Evolutionary conservation across 805 yeast species (phyloP), one percentile per base, ranked within the genome.

Genomic region (Suhomyces xylopsoci): DNA sequence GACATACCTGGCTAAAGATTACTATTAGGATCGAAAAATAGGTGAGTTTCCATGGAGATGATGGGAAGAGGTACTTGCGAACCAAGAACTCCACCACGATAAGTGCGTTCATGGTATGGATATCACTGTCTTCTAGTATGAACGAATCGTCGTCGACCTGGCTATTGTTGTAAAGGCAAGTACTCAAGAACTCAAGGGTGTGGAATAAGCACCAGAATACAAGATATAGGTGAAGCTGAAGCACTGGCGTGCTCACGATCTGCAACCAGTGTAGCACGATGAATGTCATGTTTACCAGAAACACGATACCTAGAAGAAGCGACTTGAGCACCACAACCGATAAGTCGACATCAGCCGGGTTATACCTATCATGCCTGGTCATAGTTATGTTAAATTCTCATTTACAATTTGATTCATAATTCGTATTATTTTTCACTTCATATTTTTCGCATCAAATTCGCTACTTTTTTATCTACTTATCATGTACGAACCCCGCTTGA

Each of bases 101-200:
- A 28, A 56, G 54, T 2, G 53, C 26, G 48, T 52, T 59, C 41
- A 62, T 60, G 26, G 51, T 43, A 51, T 65, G 61, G 30, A 65
- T 56, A 24, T 65, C 67, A 10, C 50, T 5, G 53, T 65, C 69
- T 19, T 48, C 52, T 45, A 66, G 53, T 14, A 66, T 64, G 50
- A 64, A 65, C 52, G 66, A 90, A 59, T 88, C 90, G 51, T 79
- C 79, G 42, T 83, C 84, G 1, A 86, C 87, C 61, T 85, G 83
- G 3, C 74, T 66, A 3, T 84, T 77, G 62, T 93, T 91, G 69
- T 77, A 90, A 49, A 74, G 70, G 0, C 96, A 91, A 0, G 99
- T 94, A 40, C 84, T 80, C 61, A 80, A 82, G 65, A 85, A 94
- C 70, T 94, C 99, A 19, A 89, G 65, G 59, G 88, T 81, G 66